Conservation (phyloP, 176 grass and related monocot genomes). For the Eleusine indica region DNA sequence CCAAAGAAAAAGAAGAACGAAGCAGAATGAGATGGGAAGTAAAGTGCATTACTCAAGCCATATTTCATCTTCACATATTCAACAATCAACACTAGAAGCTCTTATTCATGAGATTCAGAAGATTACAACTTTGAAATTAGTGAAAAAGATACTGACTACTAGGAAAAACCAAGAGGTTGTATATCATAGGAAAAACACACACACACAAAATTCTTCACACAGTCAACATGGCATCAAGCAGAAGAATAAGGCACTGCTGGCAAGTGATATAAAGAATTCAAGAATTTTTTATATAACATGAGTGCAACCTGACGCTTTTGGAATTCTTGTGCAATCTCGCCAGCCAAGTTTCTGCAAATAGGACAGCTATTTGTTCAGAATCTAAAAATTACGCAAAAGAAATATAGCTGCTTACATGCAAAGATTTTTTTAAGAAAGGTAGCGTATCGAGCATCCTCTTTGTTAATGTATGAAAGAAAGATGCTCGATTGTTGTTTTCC, state of each 20-base stretch:
- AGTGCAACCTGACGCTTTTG: constrained; percentile 83
- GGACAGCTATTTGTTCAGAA: constrained; percentile 32
- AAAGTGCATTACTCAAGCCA: neutral
- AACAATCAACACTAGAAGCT: constrained; percentile 8
- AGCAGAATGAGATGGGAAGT: neutral
- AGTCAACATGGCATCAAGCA: constrained; percentile 25
- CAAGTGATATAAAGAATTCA: neutral
- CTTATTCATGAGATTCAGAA: neutral
- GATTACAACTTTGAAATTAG: neutral
- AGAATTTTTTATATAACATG: neutral
- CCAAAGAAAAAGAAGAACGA: neutral
- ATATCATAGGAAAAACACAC: constrained; percentile 2
- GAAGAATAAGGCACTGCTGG: too few species aligned
- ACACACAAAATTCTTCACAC: neutral
- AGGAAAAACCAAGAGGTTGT: neutral
- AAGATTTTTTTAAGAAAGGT: neutral
- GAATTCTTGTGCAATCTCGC: constrained; percentile 95
- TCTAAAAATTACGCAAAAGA: neutral
- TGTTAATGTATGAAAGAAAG: neutral
- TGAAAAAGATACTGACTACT: neutral
- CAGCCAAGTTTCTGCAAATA: constrained; percentile 80
- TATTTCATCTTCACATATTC: constrained; percentile 20
- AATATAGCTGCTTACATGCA: neutral
- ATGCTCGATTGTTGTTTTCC: neutral
- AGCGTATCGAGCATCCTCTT: neutral